Conservation (phyloP, 768 basidiomycete species). For the Pulveroboletus sp. region DNA sequence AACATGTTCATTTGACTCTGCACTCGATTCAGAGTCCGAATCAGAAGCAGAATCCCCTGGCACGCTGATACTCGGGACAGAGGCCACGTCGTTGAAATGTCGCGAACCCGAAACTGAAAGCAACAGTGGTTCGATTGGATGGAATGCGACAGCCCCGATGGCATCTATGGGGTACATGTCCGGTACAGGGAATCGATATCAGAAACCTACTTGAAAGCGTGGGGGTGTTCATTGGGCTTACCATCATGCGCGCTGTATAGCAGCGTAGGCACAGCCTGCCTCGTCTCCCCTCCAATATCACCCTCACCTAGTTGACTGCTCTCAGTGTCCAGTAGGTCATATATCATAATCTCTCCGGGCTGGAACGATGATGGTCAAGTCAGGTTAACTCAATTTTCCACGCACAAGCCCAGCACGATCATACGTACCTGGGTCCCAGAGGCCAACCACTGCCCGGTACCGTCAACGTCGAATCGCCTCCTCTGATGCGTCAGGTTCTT, state of each 20-base stretch:
- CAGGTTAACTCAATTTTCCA: no score
- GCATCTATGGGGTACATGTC: slow-evolving; percentile 45
- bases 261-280: slow-evolving; percentile 27
- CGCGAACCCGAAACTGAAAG: slow-evolving; percentile 75
- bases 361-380: slow-evolving; percentile 21
- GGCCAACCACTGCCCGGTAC: slow-evolving; percentile 56
- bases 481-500: slow-evolving; percentile 64
- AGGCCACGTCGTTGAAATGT: slow-evolving; percentile 42
- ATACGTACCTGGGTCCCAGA: slow-evolving; percentile 62
- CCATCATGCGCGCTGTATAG: slow-evolving; percentile 55
- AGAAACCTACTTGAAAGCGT: not conserved
- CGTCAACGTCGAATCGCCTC: slow-evolving; percentile 72
- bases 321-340: slow-evolving; percentile 39
- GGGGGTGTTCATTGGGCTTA: slow-evolving; percentile 24
- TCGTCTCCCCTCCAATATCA: not conserved
- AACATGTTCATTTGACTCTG: not conserved
- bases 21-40: slow-evolving; percentile 17
- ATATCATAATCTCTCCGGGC: slow-evolving; percentile 58
- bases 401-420: not conserved
- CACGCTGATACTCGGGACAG: not conserved
- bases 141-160: slow-evolving; percentile 67
- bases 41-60: slow-evolving; percentile 2
- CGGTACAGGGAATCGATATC: not conserved
- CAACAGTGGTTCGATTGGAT: slow-evolving; percentile 55
- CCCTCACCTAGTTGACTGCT: slow-evolving; percentile 1